A percentile compares a stretch with the other conserved stretches of the same genome.
phyloP scores from a whole-genome alignment of 164 flowering plant genomes.

The Vitis riparia region DNA sequence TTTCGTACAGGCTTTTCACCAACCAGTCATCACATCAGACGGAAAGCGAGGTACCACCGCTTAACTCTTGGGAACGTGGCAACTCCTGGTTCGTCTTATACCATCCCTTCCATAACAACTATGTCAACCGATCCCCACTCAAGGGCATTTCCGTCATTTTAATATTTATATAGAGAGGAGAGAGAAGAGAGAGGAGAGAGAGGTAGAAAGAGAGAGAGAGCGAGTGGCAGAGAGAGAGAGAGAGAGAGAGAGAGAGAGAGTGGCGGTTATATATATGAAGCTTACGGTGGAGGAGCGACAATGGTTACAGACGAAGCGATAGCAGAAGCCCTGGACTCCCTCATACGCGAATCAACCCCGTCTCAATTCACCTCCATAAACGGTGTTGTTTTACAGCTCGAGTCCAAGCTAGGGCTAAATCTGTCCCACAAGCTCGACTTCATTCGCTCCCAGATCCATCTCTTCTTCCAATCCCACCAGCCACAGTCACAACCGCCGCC shows the following conservation, averaged over 20 bases:
- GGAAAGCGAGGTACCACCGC: no score
- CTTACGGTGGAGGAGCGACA: no score
- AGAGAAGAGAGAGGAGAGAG: constrained; percentile 21
- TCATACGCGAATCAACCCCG: constrained; percentile 61
- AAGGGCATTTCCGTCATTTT: constrained; percentile 23
- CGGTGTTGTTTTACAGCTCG: constrained; percentile 61
- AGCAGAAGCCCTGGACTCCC: constrained; percentile 51
- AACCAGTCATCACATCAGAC: no score
- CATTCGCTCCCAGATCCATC: constrained; percentile 59
- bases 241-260: not conserved
- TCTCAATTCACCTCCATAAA: constrained; percentile 40
- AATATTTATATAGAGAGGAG: constrained; percentile 20
- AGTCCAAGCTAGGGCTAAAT: constrained; percentile 60
- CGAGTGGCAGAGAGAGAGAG: not conserved
- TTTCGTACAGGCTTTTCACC: no score
- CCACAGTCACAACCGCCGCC: not conserved
- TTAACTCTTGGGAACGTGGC: no score
- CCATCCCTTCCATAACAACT: no score
- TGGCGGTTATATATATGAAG: not conserved
- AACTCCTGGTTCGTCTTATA: no score
- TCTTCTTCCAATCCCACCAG: constrained; percentile 40
- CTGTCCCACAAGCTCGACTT: constrained; percentile 60
- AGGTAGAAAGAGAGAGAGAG: constrained; percentile 16
- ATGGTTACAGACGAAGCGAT: constrained; percentile 80
- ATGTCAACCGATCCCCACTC: no score